A percentile compares a stretch with the other conserved stretches of the same genome.
Evolutionary conservation across 169 alveolate genomes (phyloP).

Genomic region (Cryptosporidium muris): DNA sequence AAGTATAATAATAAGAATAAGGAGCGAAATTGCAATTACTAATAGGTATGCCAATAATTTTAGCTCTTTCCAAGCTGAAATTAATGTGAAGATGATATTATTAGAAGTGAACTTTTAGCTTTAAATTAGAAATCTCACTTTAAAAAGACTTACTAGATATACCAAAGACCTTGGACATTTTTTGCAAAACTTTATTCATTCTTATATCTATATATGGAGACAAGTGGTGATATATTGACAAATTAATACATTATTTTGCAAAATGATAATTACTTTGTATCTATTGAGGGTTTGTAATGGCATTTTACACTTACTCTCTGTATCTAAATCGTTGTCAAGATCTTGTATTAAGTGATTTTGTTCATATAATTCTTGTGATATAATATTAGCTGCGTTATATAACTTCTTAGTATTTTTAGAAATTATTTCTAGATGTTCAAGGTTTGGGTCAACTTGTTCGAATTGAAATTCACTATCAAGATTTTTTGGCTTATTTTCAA

Average conservation of each 20-base stretch:
- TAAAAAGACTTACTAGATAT: slow-evolving; percentile 50
- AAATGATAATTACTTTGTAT: background rate
- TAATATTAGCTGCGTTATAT: slow-evolving; percentile 38
- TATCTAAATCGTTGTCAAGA: slow-evolving; percentile 2
- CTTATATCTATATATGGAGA: background rate
- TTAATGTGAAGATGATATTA: background rate
- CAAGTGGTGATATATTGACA: too few relatives aligned
- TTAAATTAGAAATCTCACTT: too few relatives aligned
- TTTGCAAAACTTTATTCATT: slow-evolving; percentile 11
- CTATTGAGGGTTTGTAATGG: background rate
- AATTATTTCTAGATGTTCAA: slow-evolving; percentile 22
- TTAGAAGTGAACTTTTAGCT: too few relatives aligned
- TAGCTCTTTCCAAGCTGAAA: slow-evolving; percentile 59
- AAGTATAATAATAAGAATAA: slow-evolving; percentile 16
- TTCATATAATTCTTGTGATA: slow-evolving; percentile 57
- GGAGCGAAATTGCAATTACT: slow-evolving; percentile 1
- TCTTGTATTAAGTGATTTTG: slow-evolving; percentile 56
- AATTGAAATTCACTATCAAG: background rate
- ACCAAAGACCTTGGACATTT: slow-evolving; percentile 31
- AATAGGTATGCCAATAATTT: slow-evolving; percentile 20
- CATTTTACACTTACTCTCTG: slow-evolving; percentile 36
- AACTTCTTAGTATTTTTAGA: slow-evolving; percentile 29
- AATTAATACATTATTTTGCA: background rate
- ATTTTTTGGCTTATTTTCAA: slow-evolving; percentile 3
- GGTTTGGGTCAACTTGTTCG: background rate